Percentiles rank a stretch among this genome's conserved stretches.
These are phyloP conservation scores for Aeschynomene evenia DNA, from an alignment of 306 rosid species.

Conservation along the genomic window DNA sequence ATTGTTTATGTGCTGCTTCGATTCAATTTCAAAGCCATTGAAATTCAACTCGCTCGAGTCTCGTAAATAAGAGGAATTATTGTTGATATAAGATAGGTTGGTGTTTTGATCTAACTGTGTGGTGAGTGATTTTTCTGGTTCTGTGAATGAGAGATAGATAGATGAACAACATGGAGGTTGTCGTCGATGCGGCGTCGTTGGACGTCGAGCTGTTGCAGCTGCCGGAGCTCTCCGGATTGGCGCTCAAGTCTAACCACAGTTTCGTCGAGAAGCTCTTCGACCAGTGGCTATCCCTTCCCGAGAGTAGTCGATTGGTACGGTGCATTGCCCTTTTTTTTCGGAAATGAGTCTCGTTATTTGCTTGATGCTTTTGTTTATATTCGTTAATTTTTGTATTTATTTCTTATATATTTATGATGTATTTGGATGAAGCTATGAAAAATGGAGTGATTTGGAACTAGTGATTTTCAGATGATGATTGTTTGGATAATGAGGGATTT, in stretches of 20 bases:
- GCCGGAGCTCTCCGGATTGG: constrained; percentile 71
- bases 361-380: constrained; percentile 5
- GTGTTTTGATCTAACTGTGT: constrained; percentile 24
- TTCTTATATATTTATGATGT: neutral
- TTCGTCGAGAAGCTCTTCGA: constrained; percentile 78
- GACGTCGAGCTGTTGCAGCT: constrained; percentile 94
- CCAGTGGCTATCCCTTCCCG: constrained; percentile 92
- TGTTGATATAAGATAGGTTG: constrained; percentile 42
- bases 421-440: neutral
- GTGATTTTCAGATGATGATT: constrained; percentile 7
- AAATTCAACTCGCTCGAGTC: constrained; percentile 26
- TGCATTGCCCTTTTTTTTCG: neutral
- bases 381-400: neutral
- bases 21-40: constrained; percentile 33
- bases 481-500: constrained; percentile 4
- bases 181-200: constrained; percentile 71
- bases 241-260: constrained; percentile 72
- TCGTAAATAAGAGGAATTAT: too few relatives aligned
- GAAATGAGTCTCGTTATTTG: constrained; percentile 2
- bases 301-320: constrained; percentile 77
- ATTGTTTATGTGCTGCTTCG: constrained; percentile 1
- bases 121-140: constrained; percentile 25
- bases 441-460: constrained; percentile 15
- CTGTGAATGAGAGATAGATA: constrained; percentile 50
- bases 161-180: constrained; percentile 79